Conservation (phyloP, 164 flowering plant genomes). For the Macadamia tetraphylla region DNA sequence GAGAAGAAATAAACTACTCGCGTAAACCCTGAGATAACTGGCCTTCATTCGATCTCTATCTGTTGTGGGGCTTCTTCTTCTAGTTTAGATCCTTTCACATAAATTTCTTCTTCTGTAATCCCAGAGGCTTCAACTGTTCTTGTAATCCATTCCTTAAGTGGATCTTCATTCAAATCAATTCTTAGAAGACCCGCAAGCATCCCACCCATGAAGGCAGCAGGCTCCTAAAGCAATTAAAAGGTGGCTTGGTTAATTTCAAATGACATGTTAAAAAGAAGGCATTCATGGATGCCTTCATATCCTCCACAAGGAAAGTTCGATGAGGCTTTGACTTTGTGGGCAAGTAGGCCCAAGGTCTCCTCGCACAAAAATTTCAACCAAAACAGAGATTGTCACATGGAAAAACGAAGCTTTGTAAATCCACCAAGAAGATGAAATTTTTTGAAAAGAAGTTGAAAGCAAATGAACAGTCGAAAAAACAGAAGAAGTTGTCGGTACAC, state of each 20-base stretch:
- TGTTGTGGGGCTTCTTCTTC: slow-evolving; percentile 53
- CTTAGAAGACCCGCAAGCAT: slow-evolving; percentile 76
- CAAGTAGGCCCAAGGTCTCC: not conserved
- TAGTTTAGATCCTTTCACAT: slow-evolving; percentile 18
- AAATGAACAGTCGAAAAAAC: too few relatives aligned
- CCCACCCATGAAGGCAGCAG: slow-evolving; percentile 87
- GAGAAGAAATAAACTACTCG: not conserved
- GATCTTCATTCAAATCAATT: slow-evolving; percentile 82
- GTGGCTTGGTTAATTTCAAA: not conserved
- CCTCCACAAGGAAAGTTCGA: not conserved
- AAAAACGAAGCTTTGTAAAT: not conserved
- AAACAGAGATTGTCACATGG: not conserved
- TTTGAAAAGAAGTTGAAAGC: too few relatives aligned
- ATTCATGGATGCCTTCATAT: not conserved
- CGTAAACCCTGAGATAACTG: not conserved
- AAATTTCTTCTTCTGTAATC: slow-evolving; percentile 46
- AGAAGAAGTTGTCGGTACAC: too few relatives aligned
- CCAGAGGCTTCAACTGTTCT: slow-evolving; percentile 80
- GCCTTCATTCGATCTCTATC: slow-evolving; percentile 64
- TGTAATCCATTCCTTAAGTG: slow-evolving; percentile 78
- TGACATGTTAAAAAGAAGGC: not conserved
- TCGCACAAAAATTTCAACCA: not conserved
- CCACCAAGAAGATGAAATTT: too few relatives aligned
- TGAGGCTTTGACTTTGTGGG: not conserved
- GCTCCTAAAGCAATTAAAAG: slow-evolving; percentile 44